Percentiles rank a stretch among this genome's conserved stretches.
Evolutionary conservation across 1,284 basidiomycete species (phyloP).

Genomic region (Apiotrichum akiyoshidainum): DNA sequence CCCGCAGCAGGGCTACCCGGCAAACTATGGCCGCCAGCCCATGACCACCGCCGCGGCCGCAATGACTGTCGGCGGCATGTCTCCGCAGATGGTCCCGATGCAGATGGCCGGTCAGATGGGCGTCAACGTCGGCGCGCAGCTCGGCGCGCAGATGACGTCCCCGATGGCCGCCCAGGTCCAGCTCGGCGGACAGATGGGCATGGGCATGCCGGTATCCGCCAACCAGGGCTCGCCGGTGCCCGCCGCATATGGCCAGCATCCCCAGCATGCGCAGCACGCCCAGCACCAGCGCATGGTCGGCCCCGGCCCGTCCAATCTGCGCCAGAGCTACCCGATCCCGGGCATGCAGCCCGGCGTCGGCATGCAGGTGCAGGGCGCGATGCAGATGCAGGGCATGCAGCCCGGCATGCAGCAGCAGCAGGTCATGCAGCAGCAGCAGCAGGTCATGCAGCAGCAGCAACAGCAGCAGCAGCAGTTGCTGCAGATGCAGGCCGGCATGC

Average conservation of each 20-base stretch:
- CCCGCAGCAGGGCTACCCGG: background rate
- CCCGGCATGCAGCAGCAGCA: too few species aligned
- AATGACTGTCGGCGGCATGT: background rate
- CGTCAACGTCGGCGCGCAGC: background rate
- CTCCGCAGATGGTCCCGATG: background rate
- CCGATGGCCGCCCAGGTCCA: background rate
- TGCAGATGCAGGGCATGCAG: constrained; percentile 2
- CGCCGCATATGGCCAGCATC: background rate
- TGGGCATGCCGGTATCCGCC: background rate
- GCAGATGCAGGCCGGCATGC: too few species aligned
- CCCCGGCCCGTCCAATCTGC: constrained; percentile 15
- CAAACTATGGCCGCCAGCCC: background rate
- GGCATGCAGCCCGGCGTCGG: constrained; percentile 3
- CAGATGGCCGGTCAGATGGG: background rate
- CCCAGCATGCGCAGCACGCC: background rate
- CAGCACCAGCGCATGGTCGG: constrained; percentile 5
- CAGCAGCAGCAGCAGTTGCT: too few species aligned
- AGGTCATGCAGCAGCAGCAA: too few species aligned
- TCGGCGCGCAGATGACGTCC: background rate
- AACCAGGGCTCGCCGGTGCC: too few species aligned
- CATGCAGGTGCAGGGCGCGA: too few species aligned
- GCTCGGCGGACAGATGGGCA: background rate
- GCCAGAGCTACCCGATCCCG: constrained; percentile 11
- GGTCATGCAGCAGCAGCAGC: too few species aligned
- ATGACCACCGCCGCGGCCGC: background rate